These are phyloP conservation scores for Amylostereum areolatum DNA, from an alignment of 1,284 basidiomycete genomes.

Conservation along the genomic window DNA sequence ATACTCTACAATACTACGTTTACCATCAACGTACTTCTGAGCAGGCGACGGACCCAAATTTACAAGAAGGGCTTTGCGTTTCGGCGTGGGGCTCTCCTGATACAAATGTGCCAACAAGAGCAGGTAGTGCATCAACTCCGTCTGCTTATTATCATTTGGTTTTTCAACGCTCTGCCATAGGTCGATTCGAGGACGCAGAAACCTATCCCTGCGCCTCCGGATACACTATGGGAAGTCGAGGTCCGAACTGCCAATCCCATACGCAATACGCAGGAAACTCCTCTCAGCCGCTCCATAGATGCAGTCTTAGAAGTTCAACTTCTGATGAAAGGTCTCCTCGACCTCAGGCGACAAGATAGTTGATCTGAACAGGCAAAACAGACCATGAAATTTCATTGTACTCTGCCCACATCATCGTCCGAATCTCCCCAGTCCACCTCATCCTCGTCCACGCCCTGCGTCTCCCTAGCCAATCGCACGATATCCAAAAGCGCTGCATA, in stretches of 20 bases:
- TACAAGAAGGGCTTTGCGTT: slow-evolving; percentile 76
- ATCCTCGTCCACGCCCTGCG: slow-evolving; percentile 39
- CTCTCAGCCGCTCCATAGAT: slow-evolving; percentile 56
- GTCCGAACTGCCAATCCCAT: slow-evolving; percentile 74
- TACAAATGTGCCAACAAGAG: slow-evolving; percentile 81
- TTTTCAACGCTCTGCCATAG: slow-evolving; percentile 25
- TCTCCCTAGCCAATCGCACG: slow-evolving; percentile 36
- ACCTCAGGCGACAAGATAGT: slow-evolving; percentile 60
- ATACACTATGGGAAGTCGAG: slow-evolving; percentile 79
- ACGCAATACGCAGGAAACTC: slow-evolving; percentile 64
- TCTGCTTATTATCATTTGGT: slow-evolving; percentile 3
- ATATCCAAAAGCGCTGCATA: slow-evolving; percentile 45
- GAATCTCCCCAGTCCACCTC: slow-evolving; percentile 60
- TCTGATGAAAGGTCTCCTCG: slow-evolving; percentile 73
- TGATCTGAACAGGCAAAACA: slow-evolving; percentile 19
- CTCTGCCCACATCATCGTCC: slow-evolving; percentile 29
- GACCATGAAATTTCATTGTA: background rate
- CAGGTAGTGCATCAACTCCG: slow-evolving; percentile 36
- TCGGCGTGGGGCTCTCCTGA: slow-evolving; percentile 57
- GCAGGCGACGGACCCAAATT: slow-evolving; percentile 63
- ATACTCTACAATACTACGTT: slow-evolving; percentile 2
- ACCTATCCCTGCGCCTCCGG: slow-evolving; percentile 63
- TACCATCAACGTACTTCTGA: background rate
- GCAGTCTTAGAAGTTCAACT: slow-evolving; percentile 72
- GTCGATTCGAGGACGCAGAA: slow-evolving; percentile 66